Conservation (phyloP, 2,329 filamentous ascomycete species). For the Onygenales sp. region DNA sequence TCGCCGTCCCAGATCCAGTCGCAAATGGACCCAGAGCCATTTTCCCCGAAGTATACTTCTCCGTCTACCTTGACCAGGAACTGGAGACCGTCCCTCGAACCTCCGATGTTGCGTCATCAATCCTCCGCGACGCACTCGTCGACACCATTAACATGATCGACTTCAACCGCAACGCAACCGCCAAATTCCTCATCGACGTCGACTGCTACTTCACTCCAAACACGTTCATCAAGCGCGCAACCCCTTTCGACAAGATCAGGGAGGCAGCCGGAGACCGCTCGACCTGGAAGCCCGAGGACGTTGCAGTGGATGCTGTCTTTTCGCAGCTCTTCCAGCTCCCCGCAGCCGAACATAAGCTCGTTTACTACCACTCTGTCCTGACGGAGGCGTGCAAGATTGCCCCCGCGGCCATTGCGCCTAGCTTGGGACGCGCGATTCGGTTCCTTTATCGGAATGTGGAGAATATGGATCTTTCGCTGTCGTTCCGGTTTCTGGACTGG, state of each 20-base stretch:
- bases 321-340: constrained; percentile 88
- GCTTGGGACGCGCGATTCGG: constrained; percentile 82
- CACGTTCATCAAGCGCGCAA: constrained; percentile 89
- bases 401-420: constrained; percentile 91
- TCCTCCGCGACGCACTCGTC: constrained; percentile 75
- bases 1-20: constrained; percentile 67
- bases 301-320: constrained; percentile 94
- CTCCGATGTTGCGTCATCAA: constrained; percentile 64
- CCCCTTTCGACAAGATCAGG: constrained; percentile 79
- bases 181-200: constrained; percentile 83
- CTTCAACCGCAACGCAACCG: constrained; percentile 80
- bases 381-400: constrained; percentile 95
- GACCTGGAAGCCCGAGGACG: constrained; percentile 96
- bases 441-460: constrained; percentile 78
- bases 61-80: constrained; percentile 80
- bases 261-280: constrained; percentile 53
- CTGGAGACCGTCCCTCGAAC: constrained; percentile 77
- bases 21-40: constrained; percentile 64
- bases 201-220: constrained; percentile 87
- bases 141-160: constrained; percentile 93
- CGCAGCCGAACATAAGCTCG: constrained; percentile 78
- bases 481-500: constrained; percentile 88
- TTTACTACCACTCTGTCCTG: constrained; percentile 92
- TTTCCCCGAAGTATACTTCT: constrained; percentile 90
- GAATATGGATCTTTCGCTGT: constrained; percentile 76